A percentile compares a stretch with the other conserved stretches of the same genome.
phyloP scores from a whole-genome alignment of 1,284 basidiomycete species.

The Ceratobasidium papillatum region DNA sequence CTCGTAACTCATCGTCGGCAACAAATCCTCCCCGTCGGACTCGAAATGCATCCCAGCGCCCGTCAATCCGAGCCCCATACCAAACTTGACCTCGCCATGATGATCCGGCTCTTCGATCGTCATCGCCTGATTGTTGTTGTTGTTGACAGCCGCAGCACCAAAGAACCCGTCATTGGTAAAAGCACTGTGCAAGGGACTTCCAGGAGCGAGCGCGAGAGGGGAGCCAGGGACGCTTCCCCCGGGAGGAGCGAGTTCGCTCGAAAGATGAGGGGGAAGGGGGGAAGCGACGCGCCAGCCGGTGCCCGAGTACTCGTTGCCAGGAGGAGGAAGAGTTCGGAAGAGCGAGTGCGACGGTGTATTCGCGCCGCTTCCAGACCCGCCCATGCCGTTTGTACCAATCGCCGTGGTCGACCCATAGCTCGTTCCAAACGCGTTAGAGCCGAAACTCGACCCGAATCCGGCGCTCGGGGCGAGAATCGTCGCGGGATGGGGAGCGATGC shows the following conservation, averaged over 20 bases:
- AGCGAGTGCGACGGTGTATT: slow-evolving; percentile 14
- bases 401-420: not conserved
- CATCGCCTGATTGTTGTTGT: not conserved
- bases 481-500: slow-evolving; percentile 32
- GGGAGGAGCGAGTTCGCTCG: not conserved
- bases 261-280: slow-evolving; percentile 28
- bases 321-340: slow-evolving; percentile 29
- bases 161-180: slow-evolving; percentile 35
- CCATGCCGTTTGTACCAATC: not conserved
- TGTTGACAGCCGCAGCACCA: not conserved
- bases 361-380: slow-evolving; percentile 11
- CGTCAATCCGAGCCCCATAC: slow-evolving; percentile 24
- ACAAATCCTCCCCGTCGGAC: slow-evolving; percentile 19
- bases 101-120: not conserved
- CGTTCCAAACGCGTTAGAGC: slow-evolving; percentile 6
- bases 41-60: slow-evolving; percentile 24
- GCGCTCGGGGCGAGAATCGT: slow-evolving; percentile 27
- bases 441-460: slow-evolving; percentile 13
- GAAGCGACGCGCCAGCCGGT: slow-evolving; percentile 35
- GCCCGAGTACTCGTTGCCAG: slow-evolving; percentile 31
- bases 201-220: slow-evolving; percentile 32
- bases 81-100: not conserved
- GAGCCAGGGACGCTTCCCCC: slow-evolving; percentile 26
- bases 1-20: slow-evolving; percentile 24
- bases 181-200: slow-evolving; percentile 30